Evolutionary conservation across 768 basidiomycete genomes (phyloP), one percentile per base, ranked within the genome.

Genomic region (Epithele typhae): DNA sequence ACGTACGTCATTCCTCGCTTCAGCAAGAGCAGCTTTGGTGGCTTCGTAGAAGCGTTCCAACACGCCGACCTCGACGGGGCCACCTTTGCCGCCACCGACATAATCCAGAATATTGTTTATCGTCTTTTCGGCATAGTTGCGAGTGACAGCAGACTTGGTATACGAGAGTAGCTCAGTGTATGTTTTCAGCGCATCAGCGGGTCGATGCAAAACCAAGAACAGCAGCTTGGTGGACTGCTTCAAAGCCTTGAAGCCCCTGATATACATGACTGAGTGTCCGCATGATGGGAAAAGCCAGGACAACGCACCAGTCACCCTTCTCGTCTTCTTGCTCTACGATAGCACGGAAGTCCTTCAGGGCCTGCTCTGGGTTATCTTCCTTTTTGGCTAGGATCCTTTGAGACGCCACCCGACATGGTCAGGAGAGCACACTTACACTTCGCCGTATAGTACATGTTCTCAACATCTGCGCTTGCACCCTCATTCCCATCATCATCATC

Each of bases 31-130:
- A 46, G 81, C 79, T 62, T 90, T 87, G 2, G 96, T 99, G 1
- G 77, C 89, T 58, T 95, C 88, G 67, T 99, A 99, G 72, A 98
- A 99, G 54, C 84, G 84, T 66, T 97, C 93, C 40, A 99, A 73
- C 8, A 93, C 79, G 48, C 88, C 87, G 9, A 96, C 87, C 49
- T 87, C 86, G 4, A 88, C 78, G 3, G 70, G 70, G 2, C 85
- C 88, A 17, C 86, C 82, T 64, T 87, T 87, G 40, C 85, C 81
- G 38, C 93, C 93, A 10, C 93, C 93, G 33, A 98, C 96, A 57
- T 98, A 98, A 65, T 99, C 96, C 54, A 99, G 73, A 54, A 99
- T 96, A 46, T 90, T 89, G 63, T 99, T 99, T 73, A 99, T 99
- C 15, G 90, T 87, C 74, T 98, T 99, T 67, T 99, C 96, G 10